Base-by-base conservation (phyloP, 257 asterid species). In the Rhazya stricta region DNA sequence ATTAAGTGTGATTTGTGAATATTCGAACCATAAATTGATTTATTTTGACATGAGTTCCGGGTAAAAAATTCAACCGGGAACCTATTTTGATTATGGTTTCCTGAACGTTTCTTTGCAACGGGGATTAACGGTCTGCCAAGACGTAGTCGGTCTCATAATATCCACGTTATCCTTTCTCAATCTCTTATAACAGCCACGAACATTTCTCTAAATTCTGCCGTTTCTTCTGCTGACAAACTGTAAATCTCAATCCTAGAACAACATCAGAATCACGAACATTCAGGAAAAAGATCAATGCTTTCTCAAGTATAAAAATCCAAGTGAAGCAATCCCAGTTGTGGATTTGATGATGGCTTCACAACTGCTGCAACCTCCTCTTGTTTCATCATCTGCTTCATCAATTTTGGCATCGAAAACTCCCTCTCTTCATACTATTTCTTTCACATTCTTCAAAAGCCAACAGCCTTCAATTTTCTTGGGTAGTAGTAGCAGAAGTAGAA, bases 311-410 rank as follows among this genome's bases (percentile, higher is more conserved):
- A 63, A 32, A 21, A 32, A 21, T 18, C 19, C 36, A 60, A 60
- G 58, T 12, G 66, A 60, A 60, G 4, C 19, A 34, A 36, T 34
- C 69, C 45, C 69, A 63, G 27, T 1, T 34, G 69, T 63, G 45
- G 48, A 53, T 29, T 71, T 32, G 9, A 50, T 36, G 23, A 78
- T 78, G 81, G 67, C 77, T 74, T 73, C 75, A 41, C 57, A 61
- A n/a, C 53, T 62, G 67, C 76, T 77, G 23, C 79, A 50, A 23
- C 27, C 74, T 9, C 72, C 81, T 57, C 58, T 68, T 56, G 41
- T 77, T 18, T 51, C 81, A 0, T 39, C 77, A 58, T 67, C 67
- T 0, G 27, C 78, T 29, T 81, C 79, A 9, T 66, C 78, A 67
- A 21, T 56, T 53, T 30, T 67, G 58, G 30, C 76, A 11, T 51